Base-by-base conservation (phyloP, 2,329 filamentous ascomycete genomes). In the Alternaria rosae region DNA sequence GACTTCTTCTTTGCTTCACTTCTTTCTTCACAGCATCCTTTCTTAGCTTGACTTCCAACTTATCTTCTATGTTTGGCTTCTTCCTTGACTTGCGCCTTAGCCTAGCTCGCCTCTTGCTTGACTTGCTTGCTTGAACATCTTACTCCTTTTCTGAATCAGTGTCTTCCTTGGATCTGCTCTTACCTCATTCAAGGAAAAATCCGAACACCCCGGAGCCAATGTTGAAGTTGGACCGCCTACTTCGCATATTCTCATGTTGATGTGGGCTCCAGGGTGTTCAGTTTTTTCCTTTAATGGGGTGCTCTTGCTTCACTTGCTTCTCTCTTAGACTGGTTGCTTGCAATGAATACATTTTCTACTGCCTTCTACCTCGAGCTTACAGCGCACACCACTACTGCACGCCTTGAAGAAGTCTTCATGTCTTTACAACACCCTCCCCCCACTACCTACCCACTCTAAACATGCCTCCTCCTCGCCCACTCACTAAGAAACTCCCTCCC, bases 401-500 rank as follows among this genome's bases (percentile, higher is more conserved):
- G 20, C 21, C 7, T 25, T 17, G 0, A 35, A 12, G 6, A 11
- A 45, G 10, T 50, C 6, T 17, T 28, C 13, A 10, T n/a, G n/a
- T 12, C 20, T 51, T 17, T 4, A 7, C 13, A 17, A 17, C 17
- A 32, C 11, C 4, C 17, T 13, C 23, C 20, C n/a, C 20, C n/a
- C 4, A 13, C 15, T 0, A 57, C 15, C 7, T 17, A 8, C 10
- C 25, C 5, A 11, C 20, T 38, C 66, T 53, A 78, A n/a, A 79
- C 76, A 70, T 79, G 77, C 38, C 76, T 76, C 59, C 76, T 70
- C 62, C 77, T 72, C 26, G 77, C 77, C 77, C 77, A 79, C 61
- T 76, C 56, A 2, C 47, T 74, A 55, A 79, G 44, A 59, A 71
- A 78, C 63, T 78, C 76, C 42, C 84, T 83, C 9, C 82, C 82